Base-by-base conservation (phyloP, 768 basidiomycete genomes). In the Zangia roseola region DNA sequence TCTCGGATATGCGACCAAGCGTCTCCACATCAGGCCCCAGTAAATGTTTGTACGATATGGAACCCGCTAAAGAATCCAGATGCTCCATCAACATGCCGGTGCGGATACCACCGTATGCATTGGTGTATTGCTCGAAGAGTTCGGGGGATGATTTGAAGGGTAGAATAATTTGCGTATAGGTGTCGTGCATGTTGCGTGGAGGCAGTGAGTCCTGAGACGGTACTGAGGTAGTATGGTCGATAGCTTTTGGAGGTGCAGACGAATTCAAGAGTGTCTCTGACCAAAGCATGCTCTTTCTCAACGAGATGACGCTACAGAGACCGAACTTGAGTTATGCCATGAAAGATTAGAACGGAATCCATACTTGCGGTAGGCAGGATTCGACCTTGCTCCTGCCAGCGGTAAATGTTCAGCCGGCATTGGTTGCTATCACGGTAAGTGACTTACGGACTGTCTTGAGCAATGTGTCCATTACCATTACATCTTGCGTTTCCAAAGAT, bases 31-130 rank as follows among this genome's bases (percentile, higher is more conserved):
- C 69, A 0, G 84, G 85, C 2, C 84, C 86, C 5, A 88, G 76
- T 76, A 89, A 75, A 67, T 91, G 89, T 62, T 89, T 86, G 67
- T 91, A 92, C 5, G 88, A 77, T 49, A 91, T 88, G 4, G 85
- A 86, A 25, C 89, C 90, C 6, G 90, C 89, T n/a, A 91, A 71
- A 4, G 87, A 88, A 62, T 93, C 90, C 28, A 91, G 74, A 61
- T 91, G 84, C 67, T 88, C 84, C 82, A 88, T 83, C 23, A 89
- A 69, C 70, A 81, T 82, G 36, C 87, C 86, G 2, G 75, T 86
- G 35, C 86, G 77, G 52, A 88, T 82, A 16, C 84, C 83, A 16
- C 87, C 87, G 21, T 75, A 74, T 0, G 84, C 84, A 59, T 87
- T 88, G 7, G 79, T 84, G 57, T 88, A 88, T 50, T 81, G 75